phyloP scores from a whole-genome alignment of 441 rosid genomes.

The Jatropha multifida region DNA sequence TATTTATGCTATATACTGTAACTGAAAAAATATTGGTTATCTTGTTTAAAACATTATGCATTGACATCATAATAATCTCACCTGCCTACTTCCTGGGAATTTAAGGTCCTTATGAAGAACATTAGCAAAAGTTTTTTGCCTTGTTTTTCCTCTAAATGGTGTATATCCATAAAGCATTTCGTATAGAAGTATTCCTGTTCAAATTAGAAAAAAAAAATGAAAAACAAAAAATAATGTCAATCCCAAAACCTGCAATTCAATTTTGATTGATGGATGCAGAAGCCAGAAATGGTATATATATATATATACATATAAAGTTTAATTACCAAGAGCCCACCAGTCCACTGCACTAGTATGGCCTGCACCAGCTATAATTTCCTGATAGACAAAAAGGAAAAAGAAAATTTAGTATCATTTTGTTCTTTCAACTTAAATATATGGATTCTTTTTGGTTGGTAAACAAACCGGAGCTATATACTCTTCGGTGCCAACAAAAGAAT shows the following conservation, averaged over 20 bases:
- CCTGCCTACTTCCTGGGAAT: slow-evolving; percentile 69
- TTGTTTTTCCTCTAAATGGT: slow-evolving; percentile 94
- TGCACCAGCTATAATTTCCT: slow-evolving; percentile 91
- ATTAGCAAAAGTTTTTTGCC: slow-evolving; percentile 94
- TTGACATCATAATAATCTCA: not conserved
- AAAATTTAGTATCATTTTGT: not conserved
- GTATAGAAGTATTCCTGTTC: slow-evolving; percentile 73
- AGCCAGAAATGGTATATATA: not conserved
- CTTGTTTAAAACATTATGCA: no score
- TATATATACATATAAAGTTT: not conserved
- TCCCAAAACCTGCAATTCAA: not conserved
- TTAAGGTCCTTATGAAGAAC: slow-evolving; percentile 86
- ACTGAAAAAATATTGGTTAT: no score
- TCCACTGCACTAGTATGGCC: slow-evolving; percentile 99
- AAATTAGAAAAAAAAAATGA: not conserved
- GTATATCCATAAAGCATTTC: slow-evolving; percentile 98
- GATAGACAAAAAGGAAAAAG: slow-evolving; percentile 20
- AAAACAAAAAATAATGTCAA: not conserved
- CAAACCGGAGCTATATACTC: slow-evolving; percentile 97
- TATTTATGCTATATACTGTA: no score
- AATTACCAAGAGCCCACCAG: slow-evolving; percentile 99
- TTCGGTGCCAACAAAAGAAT: slow-evolving; percentile 97
- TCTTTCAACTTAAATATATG: not conserved
- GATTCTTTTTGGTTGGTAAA: slow-evolving; percentile 9
- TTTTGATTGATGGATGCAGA: not conserved